Percentiles rank a stretch among this genome's conserved stretches.
phyloP scores from a whole-genome alignment of 345 rosid species.

The Citrus hindsii region DNA sequence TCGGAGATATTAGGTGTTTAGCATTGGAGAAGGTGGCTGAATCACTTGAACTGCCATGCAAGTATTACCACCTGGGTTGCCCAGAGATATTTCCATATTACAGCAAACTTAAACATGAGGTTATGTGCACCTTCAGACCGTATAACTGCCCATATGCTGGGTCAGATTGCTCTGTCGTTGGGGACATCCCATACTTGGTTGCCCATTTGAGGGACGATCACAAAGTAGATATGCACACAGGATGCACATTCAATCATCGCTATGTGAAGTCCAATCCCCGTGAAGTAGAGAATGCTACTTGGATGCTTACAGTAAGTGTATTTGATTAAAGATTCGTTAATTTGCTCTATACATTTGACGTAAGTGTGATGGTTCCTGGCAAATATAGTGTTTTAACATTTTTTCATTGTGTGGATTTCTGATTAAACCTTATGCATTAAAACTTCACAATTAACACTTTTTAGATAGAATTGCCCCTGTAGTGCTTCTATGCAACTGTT shows the following conservation, averaged over 20 bases:
- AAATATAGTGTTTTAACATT: neutral
- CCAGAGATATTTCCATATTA: conserved; percentile 82
- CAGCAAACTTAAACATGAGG: conserved; percentile 75
- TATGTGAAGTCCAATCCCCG: conserved; percentile 79
- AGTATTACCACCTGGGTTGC: conserved; percentile 62
- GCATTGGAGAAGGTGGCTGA: conserved; percentile 81
- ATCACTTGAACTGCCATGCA: conserved; percentile 82
- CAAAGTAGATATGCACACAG: conserved; percentile 82
- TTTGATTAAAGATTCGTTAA: neutral
- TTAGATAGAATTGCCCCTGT: neutral
- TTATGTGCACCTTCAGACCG: conserved; percentile 67
- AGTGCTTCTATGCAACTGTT: neutral
- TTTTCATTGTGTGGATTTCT: neutral
- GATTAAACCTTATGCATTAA: neutral
- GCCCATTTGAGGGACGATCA: conserved; percentile 78
- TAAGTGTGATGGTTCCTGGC: neutral
- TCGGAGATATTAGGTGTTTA: conserved; percentile 79
- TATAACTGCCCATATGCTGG: conserved; percentile 80
- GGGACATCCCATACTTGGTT: conserved; percentile 70
- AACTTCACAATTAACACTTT: neutral
- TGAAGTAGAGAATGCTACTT: conserved; percentile 81
- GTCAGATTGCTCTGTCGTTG: conserved; percentile 59
- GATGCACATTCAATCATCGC: conserved; percentile 77
- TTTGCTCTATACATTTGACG: neutral
- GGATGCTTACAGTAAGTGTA: conserved; percentile 45